Evolutionary conservation across 2,329 filamentous ascomycete species (phyloP).

Genomic region (Exophiala sp.): DNA sequence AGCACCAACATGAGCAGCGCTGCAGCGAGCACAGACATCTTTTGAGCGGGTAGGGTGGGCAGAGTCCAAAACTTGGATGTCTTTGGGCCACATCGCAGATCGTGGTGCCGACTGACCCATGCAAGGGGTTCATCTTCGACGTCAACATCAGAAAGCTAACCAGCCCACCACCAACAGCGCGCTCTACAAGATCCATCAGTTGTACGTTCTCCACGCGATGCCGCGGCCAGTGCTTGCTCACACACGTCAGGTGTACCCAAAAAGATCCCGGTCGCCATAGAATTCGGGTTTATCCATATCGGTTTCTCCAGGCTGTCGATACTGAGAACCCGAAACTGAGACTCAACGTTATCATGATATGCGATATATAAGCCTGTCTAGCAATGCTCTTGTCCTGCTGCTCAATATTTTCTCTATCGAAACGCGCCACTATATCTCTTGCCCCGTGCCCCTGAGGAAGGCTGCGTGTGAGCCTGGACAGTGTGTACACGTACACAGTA

Average conservation of each 20-base stretch:
- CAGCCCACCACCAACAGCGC: not conserved
- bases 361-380: no score
- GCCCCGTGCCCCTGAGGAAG: no score
- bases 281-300: not conserved
- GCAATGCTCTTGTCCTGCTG: no score
- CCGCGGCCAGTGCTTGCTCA: not conserved
- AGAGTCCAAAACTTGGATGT: not conserved
- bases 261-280: not conserved
- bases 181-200: not conserved
- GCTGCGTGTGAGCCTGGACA: not conserved
- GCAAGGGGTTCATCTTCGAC: not conserved
- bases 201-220: not conserved
- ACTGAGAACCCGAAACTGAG: not conserved
- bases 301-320: not conserved
- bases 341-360: no score
- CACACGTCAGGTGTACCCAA: not conserved
- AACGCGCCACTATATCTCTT: no score
- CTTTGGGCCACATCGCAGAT: conserved; percentile 1
- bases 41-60: not conserved
- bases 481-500: no score
- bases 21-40: not conserved
- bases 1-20: not conserved
- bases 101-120: not conserved
- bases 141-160: not conserved
- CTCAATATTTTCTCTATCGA: no score